Evolutionary conservation across 768 basidiomycete genomes (phyloP).

Genomic region (Gymnopilus dilepis): DNA sequence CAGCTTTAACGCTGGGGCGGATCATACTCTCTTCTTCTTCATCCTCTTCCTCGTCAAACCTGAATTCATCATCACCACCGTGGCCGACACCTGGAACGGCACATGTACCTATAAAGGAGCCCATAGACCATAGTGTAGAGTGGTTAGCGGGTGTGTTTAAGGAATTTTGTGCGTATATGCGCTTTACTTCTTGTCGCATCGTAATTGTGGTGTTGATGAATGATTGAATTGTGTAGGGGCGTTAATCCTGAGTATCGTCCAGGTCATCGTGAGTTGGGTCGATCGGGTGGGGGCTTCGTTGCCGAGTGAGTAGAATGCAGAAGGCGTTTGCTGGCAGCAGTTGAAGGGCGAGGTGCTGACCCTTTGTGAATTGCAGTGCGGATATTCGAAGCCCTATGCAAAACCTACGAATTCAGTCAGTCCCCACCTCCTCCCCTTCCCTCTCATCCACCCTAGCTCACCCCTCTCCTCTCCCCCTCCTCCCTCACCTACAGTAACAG

Average conservation of each 20-base stretch:
- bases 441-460: no score
- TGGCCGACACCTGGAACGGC: neutral
- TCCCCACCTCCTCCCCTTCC: neutral
- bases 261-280: constrained; percentile 5
- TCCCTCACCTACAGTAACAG: constrained; percentile 15
- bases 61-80: no score
- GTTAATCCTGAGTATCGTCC: neutral
- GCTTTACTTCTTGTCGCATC: no score
- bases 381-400: constrained; percentile 19
- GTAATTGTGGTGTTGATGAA: no score
- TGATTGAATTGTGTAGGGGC: constrained; percentile 4
- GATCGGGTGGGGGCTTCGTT: constrained; percentile 11
- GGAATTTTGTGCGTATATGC: neutral
- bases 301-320: constrained; percentile 15
- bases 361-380: constrained; percentile 9
- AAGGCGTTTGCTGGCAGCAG: neutral
- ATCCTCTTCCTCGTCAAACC: neutral
- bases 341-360: no score
- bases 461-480: neutral
- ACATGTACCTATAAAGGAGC: neutral
- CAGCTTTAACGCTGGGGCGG: neutral
- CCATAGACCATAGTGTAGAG: neutral
- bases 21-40: neutral
- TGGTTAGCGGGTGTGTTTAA: neutral
- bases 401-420: constrained; percentile 23